Base-by-base conservation (phyloP, 164 flowering plant genomes). In the Akebia trifoliata region DNA sequence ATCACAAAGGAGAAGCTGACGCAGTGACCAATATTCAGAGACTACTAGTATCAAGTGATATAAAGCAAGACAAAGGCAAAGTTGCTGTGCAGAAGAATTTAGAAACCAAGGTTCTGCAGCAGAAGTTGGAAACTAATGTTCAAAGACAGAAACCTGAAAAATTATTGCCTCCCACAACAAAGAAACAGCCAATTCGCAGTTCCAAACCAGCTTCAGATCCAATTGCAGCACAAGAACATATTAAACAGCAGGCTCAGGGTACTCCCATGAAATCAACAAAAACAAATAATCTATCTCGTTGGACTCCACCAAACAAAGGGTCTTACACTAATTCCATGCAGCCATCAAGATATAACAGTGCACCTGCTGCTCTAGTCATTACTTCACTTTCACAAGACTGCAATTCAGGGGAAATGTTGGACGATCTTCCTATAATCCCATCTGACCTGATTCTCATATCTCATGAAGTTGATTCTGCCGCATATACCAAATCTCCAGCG, bases 301-400 rank as follows among this genome's bases (percentile, higher is more conserved):
- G 93, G 93, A 75, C 84, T 28, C 84, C 91, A 0, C 72, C 94
- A 22, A 78, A 72, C 54, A 82, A 81, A 60, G 77, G 74, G 22
- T 64, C 83, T 60, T 72, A 63, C 50, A 67, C 74, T 6, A 68
- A 76, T 71, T 70, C 84, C 39, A 72, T 81, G 81, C 86, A 87
- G 36, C 92, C 95, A 58, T 61, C 85, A 31, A 83, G 92, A 62
- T 69, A 78, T 65, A 85, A 80, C 62, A 84, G 90, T 74, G 91
- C 93, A 59, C 86, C 87, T 22, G 74, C 87, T 70, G 72, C 74
- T 60, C 62, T 81, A 56, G 72, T 57, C 34, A 57, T 65, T 43
- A 21, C 58, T 69, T 50, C 76, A 40, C 64, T 74, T 56, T 26
- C 72, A 22, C 74, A 79, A 66, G 87, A 75, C 59, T 49, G 65